Percentiles rank a stretch among this genome's conserved stretches.
These are phyloP conservation scores for Russula earlei DNA, from an alignment of 768 basidiomycete genomes.

Conservation along the genomic window DNA sequence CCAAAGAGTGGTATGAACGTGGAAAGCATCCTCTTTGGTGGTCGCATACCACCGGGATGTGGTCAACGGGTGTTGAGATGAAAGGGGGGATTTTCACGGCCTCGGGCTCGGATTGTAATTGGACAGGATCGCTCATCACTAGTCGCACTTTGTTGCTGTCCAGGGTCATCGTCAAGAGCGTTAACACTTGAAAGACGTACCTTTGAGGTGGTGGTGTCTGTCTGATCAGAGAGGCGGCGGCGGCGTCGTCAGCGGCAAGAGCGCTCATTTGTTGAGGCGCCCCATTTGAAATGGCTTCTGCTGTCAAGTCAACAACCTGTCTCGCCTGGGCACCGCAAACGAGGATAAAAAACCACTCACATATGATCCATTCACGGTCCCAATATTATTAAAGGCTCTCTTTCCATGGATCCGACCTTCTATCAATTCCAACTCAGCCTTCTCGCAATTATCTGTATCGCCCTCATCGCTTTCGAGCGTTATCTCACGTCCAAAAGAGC, in stretches of 20 bases:
- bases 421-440: constrained; percentile 26
- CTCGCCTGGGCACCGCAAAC: no score
- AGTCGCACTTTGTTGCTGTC: neutral
- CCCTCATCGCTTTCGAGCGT: constrained; percentile 4
- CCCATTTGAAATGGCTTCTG: no score
- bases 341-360: no score
- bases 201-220: no score
- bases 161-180: neutral
- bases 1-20: neutral
- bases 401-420: constrained; percentile 17
- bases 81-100: constrained; percentile 1
- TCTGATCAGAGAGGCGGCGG: no score
- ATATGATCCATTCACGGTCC: no score
- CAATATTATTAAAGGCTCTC: no score
- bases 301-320: no score
- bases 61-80: constrained; percentile 21
- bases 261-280: no score
- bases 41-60: constrained; percentile 21
- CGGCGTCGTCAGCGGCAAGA: no score
- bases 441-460: constrained; percentile 19
- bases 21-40: neutral
- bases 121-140: no score
- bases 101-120: neutral
- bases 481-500: neutral
- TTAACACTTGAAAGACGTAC: no score